Percentiles rank a stretch among this genome's conserved stretches.
phyloP scores from a whole-genome alignment of 305 asterid species.

The Ilex paraguariensis region DNA sequence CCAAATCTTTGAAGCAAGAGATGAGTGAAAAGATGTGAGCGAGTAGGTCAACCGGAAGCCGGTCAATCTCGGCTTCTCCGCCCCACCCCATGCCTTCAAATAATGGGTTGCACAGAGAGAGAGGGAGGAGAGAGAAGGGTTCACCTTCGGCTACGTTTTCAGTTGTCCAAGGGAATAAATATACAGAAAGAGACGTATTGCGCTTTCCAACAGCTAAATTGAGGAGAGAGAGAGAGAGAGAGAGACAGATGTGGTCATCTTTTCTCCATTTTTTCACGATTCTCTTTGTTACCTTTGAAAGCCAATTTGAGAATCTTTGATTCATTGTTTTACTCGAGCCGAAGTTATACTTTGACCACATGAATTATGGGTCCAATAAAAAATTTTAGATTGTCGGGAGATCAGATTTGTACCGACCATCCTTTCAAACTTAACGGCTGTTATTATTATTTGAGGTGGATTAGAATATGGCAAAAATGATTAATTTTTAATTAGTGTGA shows the following conservation, averaged over 20 bases:
- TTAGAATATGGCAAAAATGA: no score
- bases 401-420: no score
- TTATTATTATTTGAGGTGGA: no score
- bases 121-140: background rate
- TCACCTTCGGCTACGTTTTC: no score
- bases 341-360: no score
- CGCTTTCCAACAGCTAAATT: background rate
- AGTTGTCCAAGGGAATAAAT: background rate
- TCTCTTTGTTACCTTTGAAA: background rate
- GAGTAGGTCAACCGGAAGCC: constrained; percentile 71
- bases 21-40: constrained; percentile 71
- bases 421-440: no score
- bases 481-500: no score
- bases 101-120: no score
- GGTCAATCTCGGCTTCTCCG: constrained; percentile 63
- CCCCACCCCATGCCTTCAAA: constrained; percentile 27
- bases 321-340: no score
- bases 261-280: constrained; percentile 10
- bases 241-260: constrained; percentile 35
- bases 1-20: constrained; percentile 74
- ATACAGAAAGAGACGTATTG: background rate
- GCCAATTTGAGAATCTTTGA: no score
- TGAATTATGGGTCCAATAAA: no score
- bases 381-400: no score
- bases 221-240: constrained; percentile 11